Base-by-base conservation (phyloP, 2,329 filamentous ascomycete species). In the Intubia oerlemansii region DNA sequence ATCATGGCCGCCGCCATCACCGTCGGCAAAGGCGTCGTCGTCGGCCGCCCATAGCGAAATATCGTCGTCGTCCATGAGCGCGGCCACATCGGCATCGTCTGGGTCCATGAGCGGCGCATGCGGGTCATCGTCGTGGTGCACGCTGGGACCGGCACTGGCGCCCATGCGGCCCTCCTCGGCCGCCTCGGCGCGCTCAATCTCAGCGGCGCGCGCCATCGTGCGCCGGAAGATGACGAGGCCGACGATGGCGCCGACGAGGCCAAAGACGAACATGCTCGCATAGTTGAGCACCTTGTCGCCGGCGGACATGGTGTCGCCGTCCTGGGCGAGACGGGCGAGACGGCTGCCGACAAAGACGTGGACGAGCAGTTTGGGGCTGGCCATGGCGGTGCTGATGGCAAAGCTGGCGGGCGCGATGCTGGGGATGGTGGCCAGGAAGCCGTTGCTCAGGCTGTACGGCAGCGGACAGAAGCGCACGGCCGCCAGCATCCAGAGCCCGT, bases 381-480 rank as follows among this genome's bases (percentile, higher is more conserved):
- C 72, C 11, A 85, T 54, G 3, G 79, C 73, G 0, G 85, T 95
- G 5, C 88, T 85, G 25, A 82, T 47, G 18, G 72, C 73, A 52
- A 90, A 95, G 26, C 66, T 66, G 34, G 62, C 48, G 23, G 78
- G 77, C 15, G 72, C 64, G 19, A 98, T 79, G 18, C 77, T 91
- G 3, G 84, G 84, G 36, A 98, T 84, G 2, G 88, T 95, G 17
- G 81, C 81, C 31, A 98, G 67, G 35, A 91, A 91, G 28, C 82
- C 88, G 46, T 98, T 98, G 45, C 78, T 84, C 39, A 95, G 57
- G 29, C 78, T 88, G 48, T 91, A 98, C 10, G 88, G 88, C 34
- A 98, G 48, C 2, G 88, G 88, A 43, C 85, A 95, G 38, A 95
- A 64, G 17, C 88, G 68, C 41, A 98, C 88, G 64, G 88, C 90